Evolutionary conservation across 352 stramenopile genomes (phyloP).

Genomic region (Phytophthora ramorum): DNA sequence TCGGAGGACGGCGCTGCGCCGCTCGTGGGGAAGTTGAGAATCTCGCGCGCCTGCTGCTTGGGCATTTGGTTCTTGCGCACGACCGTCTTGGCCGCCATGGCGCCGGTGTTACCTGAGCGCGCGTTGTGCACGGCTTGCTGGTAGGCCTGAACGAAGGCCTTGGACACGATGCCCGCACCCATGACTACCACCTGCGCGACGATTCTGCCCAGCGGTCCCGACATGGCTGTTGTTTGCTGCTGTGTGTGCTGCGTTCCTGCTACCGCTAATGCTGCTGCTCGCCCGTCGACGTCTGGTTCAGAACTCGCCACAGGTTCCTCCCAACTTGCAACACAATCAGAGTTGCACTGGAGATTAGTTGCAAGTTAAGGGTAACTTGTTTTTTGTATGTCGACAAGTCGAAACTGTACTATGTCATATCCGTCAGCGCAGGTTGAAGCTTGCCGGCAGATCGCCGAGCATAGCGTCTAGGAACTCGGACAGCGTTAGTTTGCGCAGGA

Average conservation of each 20-base stretch:
- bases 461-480: conserved; percentile 59
- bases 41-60: conserved; percentile 76
- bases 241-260: conserved; percentile 1
- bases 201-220: conserved; percentile 80
- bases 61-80: conserved; percentile 83
- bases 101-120: conserved; percentile 72
- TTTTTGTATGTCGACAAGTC: too few relatives aligned
- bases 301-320: not conserved
- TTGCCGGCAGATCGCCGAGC: conserved; percentile 45
- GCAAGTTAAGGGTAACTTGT: not conserved
- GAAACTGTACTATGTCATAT: too few relatives aligned
- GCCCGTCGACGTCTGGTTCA: conserved; percentile 9
- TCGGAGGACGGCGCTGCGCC: conserved; percentile 48
- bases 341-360: not conserved
- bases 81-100: conserved; percentile 70
- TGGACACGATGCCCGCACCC: conserved; percentile 81
- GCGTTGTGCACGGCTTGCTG: conserved; percentile 90
- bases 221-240: conserved; percentile 55
- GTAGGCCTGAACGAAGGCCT: conserved; percentile 90
- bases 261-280: not conserved
- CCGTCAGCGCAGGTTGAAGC: conserved; percentile 44
- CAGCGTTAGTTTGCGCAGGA: conserved; percentile 56
- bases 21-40: conserved; percentile 82
- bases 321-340: not conserved
- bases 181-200: conserved; percentile 88